Percentiles rank a stretch among this genome's conserved stretches.
Conservation (phyloP, 169 alveolate genomes). For the Plasmodium vivax region DNA sequence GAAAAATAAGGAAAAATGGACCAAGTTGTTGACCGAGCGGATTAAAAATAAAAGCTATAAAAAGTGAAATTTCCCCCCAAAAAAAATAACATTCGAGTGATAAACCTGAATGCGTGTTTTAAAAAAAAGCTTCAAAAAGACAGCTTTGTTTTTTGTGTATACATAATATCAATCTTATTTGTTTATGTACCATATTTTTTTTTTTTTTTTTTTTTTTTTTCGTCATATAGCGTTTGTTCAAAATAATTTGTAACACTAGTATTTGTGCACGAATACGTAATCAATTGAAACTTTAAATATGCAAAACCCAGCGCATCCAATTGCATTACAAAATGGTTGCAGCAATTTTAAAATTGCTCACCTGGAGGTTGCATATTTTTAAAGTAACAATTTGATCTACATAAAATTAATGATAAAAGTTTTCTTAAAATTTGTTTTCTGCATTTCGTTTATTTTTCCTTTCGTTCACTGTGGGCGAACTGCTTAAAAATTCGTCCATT, state of each 20-base stretch:
- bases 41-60: background rate
- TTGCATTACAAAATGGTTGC: background rate
- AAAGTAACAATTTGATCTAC: background rate
- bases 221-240: background rate
- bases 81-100: background rate
- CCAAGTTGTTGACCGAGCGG: background rate
- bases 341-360: background rate
- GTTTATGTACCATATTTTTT: background rate
- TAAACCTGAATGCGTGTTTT: background rate
- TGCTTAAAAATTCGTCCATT: background rate
- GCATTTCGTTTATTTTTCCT: background rate
- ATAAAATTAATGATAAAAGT: background rate
- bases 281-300: background rate
- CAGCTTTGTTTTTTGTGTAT: background rate
- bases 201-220: background rate
- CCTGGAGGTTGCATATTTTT: background rate
- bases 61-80: background rate
- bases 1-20: background rate
- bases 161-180: background rate
- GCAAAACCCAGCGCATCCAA: background rate
- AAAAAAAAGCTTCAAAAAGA: background rate
- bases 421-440: background rate
- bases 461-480: background rate
- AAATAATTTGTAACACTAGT: background rate
- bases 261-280: background rate